phyloP scores from a whole-genome alignment of 257 asterid species.

The Solanum virginianum region DNA sequence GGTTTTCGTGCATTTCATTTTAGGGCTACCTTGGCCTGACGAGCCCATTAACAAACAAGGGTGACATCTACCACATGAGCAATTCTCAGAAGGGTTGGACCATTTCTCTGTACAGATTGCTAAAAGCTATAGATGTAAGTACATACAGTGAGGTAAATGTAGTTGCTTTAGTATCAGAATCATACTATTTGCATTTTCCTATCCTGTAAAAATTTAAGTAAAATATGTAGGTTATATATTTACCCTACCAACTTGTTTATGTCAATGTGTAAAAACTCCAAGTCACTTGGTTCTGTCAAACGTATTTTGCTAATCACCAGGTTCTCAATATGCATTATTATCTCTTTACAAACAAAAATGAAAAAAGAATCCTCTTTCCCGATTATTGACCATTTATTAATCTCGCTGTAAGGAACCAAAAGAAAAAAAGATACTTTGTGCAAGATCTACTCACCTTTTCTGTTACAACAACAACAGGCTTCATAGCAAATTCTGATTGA shows the following conservation, averaged over 20 bases:
- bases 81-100: neutral
- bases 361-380: neutral
- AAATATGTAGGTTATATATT: neutral
- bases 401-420: neutral
- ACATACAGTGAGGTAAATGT: neutral
- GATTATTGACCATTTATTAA: neutral
- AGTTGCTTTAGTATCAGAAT: neutral
- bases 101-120: neutral
- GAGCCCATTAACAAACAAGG: neutral
- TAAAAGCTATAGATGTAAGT: neutral
- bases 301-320: neutral
- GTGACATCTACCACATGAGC: neutral
- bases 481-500: conserved; percentile 29
- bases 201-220: neutral
- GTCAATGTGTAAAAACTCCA: neutral
- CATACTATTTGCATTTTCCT: neutral
- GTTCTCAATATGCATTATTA: neutral
- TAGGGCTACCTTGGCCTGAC: neutral
- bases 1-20: neutral
- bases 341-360: neutral
- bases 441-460: conserved; percentile 56
- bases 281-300: neutral
- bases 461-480: conserved; percentile 60
- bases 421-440: neutral
- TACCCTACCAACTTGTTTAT: neutral